Evolutionary conservation across 2,329 filamentous ascomycete genomes (phyloP), one percentile per base, ranked within the genome.

Genomic region (Tolypocladium cylindrosporum): DNA sequence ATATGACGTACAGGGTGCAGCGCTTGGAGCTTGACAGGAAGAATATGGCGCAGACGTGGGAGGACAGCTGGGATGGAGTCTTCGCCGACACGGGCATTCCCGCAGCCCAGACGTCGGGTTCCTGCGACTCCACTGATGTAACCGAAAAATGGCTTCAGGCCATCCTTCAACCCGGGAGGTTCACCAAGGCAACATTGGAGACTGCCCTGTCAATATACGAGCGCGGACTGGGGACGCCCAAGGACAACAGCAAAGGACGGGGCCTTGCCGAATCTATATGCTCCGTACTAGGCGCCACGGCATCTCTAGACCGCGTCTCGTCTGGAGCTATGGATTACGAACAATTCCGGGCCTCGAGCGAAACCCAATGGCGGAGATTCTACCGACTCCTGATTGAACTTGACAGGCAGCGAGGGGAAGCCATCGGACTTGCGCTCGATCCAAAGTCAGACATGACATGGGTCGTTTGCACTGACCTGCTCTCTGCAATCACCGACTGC

Each of bases 281-380:
- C 68, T 80, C 83, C 6, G 84, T 88, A 1, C 79, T 96, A 41
- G 84, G 86, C 19, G 82, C 85, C 8, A 88, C 88, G 13, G 85
- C 89, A 16, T 79, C 82, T 1, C 75, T 92, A 41, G 80, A 83
- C 51, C 84, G 84, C 57, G 78, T 76, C 37, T 75, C 83, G 11
- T 79, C 84, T 16, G 85, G 85, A 16, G 81, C 81, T 36, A 84
- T 90, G 72, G 88, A 95, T 66, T 90, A 90, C 64, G 84, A 88
- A 31, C 81, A 86, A 58, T 94, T 92, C 69, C 82, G 88, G 58
- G 76, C 79, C 40, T 86, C 90, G 39, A 86, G 88, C 56, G 88
- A 94, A 67, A 80, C 83, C 13, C 91, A 96, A 70, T 99, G 94
- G 94, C 85, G 89, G 61, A 84, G 89, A 55, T 96, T 96, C 72